Percentiles rank a stretch among this genome's conserved stretches.
Evolutionary conservation across 345 rosid species (phyloP).

Genomic region (Lepidium aucheri): DNA sequence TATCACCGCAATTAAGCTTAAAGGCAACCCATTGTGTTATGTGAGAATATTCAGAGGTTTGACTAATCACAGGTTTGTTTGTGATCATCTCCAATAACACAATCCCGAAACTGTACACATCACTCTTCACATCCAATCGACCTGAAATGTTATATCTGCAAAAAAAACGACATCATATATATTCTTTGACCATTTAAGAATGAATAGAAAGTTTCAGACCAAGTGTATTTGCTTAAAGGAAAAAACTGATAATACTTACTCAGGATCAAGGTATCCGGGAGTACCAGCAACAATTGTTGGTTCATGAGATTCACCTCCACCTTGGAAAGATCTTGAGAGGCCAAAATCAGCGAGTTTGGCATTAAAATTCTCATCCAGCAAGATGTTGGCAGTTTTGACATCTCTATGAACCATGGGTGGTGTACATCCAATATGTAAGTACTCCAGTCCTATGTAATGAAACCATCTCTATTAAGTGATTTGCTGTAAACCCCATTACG

Average conservation of each 20-base stretch:
- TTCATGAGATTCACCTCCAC: background rate
- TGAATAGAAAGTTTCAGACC: background rate
- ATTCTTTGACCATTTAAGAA: too few relatives aligned
- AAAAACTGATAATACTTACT: background rate
- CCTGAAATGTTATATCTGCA: background rate
- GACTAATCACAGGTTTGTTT: background rate
- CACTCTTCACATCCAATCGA: background rate
- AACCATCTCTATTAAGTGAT: too few relatives aligned
- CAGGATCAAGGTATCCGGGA: background rate
- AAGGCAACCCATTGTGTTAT: background rate
- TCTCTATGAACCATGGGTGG: constrained; percentile 44
- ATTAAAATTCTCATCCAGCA: constrained; percentile 27
- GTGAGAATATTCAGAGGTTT: background rate
- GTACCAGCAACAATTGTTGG: background rate
- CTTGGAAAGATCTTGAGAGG: constrained; percentile 26
- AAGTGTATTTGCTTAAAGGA: background rate
- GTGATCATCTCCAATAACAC: constrained; percentile 6
- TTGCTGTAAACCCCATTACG: too few relatives aligned
- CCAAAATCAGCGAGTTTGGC: constrained; percentile 53
- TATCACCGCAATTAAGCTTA: background rate
- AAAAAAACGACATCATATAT: too few relatives aligned
- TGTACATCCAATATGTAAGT: constrained; percentile 15
- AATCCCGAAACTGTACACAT: constrained; percentile 4
- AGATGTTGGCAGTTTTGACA: constrained; percentile 38
- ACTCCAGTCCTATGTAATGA: background rate